Evolutionary conservation across 352 stramenopile species (phyloP), one percentile per base, ranked within the genome.

Genomic region (Globisporangium alternatum): DNA sequence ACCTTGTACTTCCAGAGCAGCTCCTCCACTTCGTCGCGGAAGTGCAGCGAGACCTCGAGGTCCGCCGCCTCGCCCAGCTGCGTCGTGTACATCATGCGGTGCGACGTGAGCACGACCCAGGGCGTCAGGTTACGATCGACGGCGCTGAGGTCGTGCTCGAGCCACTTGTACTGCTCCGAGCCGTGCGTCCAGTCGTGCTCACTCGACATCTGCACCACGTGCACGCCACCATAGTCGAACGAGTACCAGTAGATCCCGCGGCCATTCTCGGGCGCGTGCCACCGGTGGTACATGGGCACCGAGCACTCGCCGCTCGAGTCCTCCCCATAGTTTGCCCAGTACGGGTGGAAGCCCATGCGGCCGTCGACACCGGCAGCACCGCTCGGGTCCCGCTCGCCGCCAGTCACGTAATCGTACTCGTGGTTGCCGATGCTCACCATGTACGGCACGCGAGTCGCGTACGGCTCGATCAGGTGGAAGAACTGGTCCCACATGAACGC

Each of bases 81-180:
- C 8, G 86, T 92, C 47, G 86, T 91, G 73, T 95, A 95, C 85
- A 98, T 92, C 69, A 97, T 96, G 28, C 93, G 77, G 67, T 98
- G 93, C 9, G 86, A 74, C 63, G 95, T 97, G 44, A 98, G 64
- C 43, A 98, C 77, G 30, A 98, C 58, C 93, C 93, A 98, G 15
- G 95, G 95, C 19, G 89, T 98, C 57, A 88, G 69, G 1, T 54
- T 77, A 45, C 95, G 77, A 70, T 98, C 83, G 7, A 98, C 81
- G 41, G 31, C 65, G 56, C 78, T 72, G 45, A 98, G 72, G 65
- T 97, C 90, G 9, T 75, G 68, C 58, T 97, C 78, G 25, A 98
- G 66, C 86, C 91, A 98, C 47, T 79, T 69, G 66, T 97, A 95
- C 71, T 98, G 95, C 41, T 69, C 69, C 4, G 90, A 97, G 25